Conservation (phyloP, 2,329 filamentous ascomycete species). For the Aureobasidium leucospermi region DNA sequence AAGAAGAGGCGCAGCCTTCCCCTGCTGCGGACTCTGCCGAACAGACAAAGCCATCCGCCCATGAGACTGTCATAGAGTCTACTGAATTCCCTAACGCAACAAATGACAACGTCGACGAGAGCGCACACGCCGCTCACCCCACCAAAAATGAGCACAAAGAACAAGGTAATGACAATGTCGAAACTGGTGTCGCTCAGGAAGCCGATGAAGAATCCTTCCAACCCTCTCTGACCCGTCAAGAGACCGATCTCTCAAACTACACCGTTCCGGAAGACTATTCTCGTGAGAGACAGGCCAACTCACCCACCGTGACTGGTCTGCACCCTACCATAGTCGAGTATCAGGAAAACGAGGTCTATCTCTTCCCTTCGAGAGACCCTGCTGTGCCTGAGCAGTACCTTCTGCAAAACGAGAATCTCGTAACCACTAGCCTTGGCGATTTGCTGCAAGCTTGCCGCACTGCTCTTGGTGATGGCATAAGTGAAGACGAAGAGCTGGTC, state of each 20-base stretch:
- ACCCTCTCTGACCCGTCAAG: neutral
- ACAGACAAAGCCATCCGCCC: neutral
- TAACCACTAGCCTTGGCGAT: constrained; percentile 44
- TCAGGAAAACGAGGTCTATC: constrained; percentile 47
- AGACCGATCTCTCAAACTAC: constrained; percentile 7
- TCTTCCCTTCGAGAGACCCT: constrained; percentile 50
- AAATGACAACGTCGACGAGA: neutral
- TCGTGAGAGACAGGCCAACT: constrained; percentile 22
- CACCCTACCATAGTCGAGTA: constrained; percentile 50
- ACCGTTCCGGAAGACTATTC: constrained; percentile 12
- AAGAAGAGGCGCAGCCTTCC: neutral
- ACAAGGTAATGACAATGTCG: constrained; percentile 5
- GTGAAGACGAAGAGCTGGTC: constrained; percentile 50
- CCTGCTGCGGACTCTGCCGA: neutral
- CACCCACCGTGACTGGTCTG: constrained; percentile 30
- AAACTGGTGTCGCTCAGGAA: neutral
- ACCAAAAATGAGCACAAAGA: neutral
- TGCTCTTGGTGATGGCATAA: constrained; percentile 48
- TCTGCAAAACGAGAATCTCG: constrained; percentile 48
- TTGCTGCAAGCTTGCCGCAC: constrained; percentile 51
- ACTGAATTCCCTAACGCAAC: neutral
- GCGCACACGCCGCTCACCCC: neutral
- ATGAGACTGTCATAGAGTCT: neutral
- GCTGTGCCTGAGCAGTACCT: constrained; percentile 50
- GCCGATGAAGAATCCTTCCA: neutral